Conservation (phyloP, 1,284 basidiomycete species). For the Marasmius oreades region DNA sequence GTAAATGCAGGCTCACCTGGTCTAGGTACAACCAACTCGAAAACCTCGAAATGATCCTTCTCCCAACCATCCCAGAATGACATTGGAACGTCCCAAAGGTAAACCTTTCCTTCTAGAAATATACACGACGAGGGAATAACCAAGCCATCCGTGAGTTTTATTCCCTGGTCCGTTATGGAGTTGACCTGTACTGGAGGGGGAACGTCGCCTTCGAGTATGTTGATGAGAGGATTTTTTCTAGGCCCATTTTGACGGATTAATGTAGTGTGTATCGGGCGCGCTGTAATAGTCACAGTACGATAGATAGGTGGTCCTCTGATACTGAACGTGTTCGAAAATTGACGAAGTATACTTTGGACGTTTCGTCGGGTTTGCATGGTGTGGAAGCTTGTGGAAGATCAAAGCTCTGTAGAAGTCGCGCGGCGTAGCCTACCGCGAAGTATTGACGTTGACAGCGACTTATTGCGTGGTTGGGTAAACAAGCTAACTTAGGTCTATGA, state of each 20-base stretch:
- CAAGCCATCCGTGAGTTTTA: slow-evolving; percentile 73
- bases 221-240: slow-evolving; percentile 42
- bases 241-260: background rate
- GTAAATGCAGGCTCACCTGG: slow-evolving; percentile 62
- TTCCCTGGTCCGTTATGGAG: slow-evolving; percentile 56
- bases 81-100: slow-evolving; percentile 84
- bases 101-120: slow-evolving; percentile 83
- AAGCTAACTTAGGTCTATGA: background rate
- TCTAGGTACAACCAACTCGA: slow-evolving; percentile 78
- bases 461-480: background rate
- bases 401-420: no score
- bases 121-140: slow-evolving; percentile 76
- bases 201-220: slow-evolving; percentile 67
- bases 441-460: no score
- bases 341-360: background rate
- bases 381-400: no score
- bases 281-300: background rate
- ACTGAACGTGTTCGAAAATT: background rate
- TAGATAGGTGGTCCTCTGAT: background rate
- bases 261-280: background rate
- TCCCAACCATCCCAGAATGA: slow-evolving; percentile 62
- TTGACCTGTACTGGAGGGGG: slow-evolving; percentile 70
- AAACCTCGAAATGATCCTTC: slow-evolving; percentile 72
- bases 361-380: background rate
- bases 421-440: no score